Evolutionary conservation across 768 basidiomycete genomes (phyloP).

Genomic region (Chalciporus sphaerocephalus): DNA sequence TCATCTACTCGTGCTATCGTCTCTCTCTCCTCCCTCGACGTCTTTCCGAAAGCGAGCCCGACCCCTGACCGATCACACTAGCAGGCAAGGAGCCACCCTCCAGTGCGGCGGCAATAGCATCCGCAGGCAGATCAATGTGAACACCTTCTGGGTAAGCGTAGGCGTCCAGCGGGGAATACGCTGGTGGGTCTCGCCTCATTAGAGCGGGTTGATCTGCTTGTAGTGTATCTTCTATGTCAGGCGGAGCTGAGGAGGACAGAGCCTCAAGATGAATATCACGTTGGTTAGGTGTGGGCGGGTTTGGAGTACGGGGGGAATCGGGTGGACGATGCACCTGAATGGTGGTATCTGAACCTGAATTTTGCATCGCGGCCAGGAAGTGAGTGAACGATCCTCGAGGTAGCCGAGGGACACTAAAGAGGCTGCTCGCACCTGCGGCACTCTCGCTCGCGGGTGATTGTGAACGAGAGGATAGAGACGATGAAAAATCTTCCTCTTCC

Average conservation of each 20-base stretch:
- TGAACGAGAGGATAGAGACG: slow-evolving; percentile 46
- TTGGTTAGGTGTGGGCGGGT: slow-evolving; percentile 81
- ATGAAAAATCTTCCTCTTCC: slow-evolving; percentile 26
- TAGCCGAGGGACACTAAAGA: slow-evolving; percentile 70
- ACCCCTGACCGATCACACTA: slow-evolving; percentile 49
- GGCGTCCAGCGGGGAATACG: slow-evolving; percentile 87
- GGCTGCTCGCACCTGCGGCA: slow-evolving; percentile 78
- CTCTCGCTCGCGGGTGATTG: slow-evolving; percentile 49
- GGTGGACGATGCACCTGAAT: slow-evolving; percentile 74
- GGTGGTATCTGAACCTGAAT: slow-evolving; percentile 61
- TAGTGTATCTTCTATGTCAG: slow-evolving; percentile 23
- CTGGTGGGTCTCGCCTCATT: slow-evolving; percentile 68
- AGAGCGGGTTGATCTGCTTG: slow-evolving; percentile 32
- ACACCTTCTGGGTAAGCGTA: slow-evolving; percentile 81
- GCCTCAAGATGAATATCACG: slow-evolving; percentile 81
- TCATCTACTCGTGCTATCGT: slow-evolving; percentile 20
- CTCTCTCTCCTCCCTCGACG: slow-evolving; percentile 53
- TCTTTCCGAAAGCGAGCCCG: slow-evolving; percentile 48
- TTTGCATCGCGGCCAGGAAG: slow-evolving; percentile 52
- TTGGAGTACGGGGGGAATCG: slow-evolving; percentile 73
- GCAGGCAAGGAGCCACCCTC: slow-evolving; percentile 68
- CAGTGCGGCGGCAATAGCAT: slow-evolving; percentile 84
- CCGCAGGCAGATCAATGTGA: slow-evolving; percentile 89
- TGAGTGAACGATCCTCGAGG: slow-evolving; percentile 64
- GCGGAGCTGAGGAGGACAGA: slow-evolving; percentile 22